Base-by-base conservation (phyloP, 306 rosid genomes). In the Dryas drummondii region DNA sequence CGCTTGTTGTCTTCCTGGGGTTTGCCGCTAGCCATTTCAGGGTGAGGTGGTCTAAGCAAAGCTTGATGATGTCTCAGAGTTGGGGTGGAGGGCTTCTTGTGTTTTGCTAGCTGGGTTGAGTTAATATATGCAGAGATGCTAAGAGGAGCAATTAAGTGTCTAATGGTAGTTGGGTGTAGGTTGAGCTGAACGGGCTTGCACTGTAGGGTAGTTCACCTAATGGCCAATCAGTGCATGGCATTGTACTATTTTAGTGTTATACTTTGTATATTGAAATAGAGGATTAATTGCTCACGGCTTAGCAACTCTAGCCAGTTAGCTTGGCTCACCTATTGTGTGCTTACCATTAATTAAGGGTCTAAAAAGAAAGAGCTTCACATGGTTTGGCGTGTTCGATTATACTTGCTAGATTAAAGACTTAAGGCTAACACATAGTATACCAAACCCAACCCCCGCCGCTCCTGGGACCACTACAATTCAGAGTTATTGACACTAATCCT, bases 201-300 rank as follows among this genome's bases (percentile, higher is more conserved):
- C 63, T 45, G 26, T 41, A 51, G 40, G 71, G 84, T 84, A 54
- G 88, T 65, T 87, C 78, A 84, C 85, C 91, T 37, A 84, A 77
- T 55, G 53, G 11, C 42, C 40, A 58, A 12, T 37, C 58, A 12
- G 41, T 2, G 9, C 32, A 11, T 73, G 52, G 17, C 61, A 22
- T 13, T 26, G 27, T 75, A 45, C 37, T 22, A 22, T 22, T 22
- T 22, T 22, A 22, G 22, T 22, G 22, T 22, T 22, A 22, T 22
- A 22, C 22, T 22, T 22, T 22, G 22, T 22, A 22, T 22, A 41
- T 27, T 13, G 15, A 10, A 26, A 1, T n/a, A 5, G 62, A 0
- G 16, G 2, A 22, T 7, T 7, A 57, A 7, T 22, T 17, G 53
- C n/a, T 12, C 10, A 27, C 41, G 16, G 27, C 7, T 60, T 32